phyloP scores from a whole-genome alignment of 768 basidiomycete species.

The Trametes cinnabarina region DNA sequence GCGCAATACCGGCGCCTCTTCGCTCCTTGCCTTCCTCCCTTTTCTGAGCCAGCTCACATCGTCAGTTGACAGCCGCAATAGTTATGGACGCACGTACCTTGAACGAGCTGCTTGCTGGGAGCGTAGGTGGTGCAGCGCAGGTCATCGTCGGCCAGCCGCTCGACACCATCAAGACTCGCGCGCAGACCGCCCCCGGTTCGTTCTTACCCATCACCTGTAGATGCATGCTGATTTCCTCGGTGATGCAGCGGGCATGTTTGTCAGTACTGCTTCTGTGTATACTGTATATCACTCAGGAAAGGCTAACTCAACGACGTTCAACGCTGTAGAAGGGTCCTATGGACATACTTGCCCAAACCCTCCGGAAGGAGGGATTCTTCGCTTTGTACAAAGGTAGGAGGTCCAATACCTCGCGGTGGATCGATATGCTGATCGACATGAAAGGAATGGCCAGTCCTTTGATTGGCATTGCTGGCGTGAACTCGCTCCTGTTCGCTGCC shows the following conservation, averaged over 20 bases:
- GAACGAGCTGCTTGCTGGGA: conserved; percentile 85
- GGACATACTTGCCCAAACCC: conserved; percentile 82
- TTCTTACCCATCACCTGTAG: background rate
- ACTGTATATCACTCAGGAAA: background rate
- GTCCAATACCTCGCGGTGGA: too few species aligned
- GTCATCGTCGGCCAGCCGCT: conserved; percentile 93
- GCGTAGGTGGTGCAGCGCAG: conserved; percentile 90
- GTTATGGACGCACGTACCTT: conserved; percentile 48
- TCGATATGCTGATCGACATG: background rate
- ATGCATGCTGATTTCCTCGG: background rate
- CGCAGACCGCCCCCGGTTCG: conserved; percentile 81
- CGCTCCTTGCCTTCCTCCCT: background rate
- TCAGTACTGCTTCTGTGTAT: conserved; percentile 39
- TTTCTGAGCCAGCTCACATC: background rate
- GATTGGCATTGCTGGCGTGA: conserved; percentile 91
- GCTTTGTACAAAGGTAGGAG: conserved; percentile 88
- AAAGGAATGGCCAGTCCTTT: conserved; percentile 91
- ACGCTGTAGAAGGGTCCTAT: conserved; percentile 81
- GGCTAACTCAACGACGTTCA: background rate
- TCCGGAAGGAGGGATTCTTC: conserved; percentile 85
- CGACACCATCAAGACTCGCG: conserved; percentile 86
- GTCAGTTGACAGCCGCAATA: too few species aligned
- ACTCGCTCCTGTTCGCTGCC: conserved; percentile 90
- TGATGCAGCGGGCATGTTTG: conserved; percentile 78
- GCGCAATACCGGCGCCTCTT: conserved; percentile 10